Evolutionary conservation across 305 asterid genomes (phyloP).

Genomic region (Fraxinus ornus): DNA sequence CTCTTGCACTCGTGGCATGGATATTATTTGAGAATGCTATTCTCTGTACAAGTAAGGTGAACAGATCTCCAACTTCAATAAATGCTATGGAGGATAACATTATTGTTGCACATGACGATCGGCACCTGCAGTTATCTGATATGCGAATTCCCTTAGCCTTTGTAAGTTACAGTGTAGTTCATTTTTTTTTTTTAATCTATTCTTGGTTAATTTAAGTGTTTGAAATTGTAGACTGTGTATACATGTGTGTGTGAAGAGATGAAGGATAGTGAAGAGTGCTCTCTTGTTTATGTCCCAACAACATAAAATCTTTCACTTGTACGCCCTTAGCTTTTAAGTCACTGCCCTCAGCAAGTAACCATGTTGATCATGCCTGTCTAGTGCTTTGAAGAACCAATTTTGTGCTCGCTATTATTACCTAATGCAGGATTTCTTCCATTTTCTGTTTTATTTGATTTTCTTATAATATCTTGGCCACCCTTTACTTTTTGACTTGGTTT

Average conservation of each 20-base stretch:
- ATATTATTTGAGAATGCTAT: constrained; percentile 72
- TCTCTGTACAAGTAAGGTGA: constrained; percentile 44
- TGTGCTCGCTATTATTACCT: neutral
- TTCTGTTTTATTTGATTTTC: neutral
- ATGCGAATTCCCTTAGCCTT: constrained; percentile 86
- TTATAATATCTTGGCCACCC: neutral
- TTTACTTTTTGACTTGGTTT: neutral
- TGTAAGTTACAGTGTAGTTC: constrained; percentile 47
- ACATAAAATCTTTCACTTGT: neutral
- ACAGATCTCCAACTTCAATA: constrained; percentile 41
- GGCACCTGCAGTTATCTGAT: constrained; percentile 69
- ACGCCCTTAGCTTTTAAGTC: neutral
- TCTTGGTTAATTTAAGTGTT: neutral
- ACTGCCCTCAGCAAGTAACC: neutral
- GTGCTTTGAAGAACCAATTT: neutral
- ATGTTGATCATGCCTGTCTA: neutral
- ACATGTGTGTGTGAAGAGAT: neutral
- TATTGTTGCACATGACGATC: constrained; percentile 39
- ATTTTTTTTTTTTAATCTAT: neutral
- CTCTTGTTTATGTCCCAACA: neutral
- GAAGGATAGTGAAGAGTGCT: neutral
- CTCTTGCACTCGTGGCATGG: constrained; percentile 90
- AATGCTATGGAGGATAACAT: constrained; percentile 47
- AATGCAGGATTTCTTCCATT: neutral
- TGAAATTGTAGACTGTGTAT: neutral